phyloP scores from a whole-genome alignment of 2,329 filamentous ascomycete species.

The Diplodia seriata region DNA sequence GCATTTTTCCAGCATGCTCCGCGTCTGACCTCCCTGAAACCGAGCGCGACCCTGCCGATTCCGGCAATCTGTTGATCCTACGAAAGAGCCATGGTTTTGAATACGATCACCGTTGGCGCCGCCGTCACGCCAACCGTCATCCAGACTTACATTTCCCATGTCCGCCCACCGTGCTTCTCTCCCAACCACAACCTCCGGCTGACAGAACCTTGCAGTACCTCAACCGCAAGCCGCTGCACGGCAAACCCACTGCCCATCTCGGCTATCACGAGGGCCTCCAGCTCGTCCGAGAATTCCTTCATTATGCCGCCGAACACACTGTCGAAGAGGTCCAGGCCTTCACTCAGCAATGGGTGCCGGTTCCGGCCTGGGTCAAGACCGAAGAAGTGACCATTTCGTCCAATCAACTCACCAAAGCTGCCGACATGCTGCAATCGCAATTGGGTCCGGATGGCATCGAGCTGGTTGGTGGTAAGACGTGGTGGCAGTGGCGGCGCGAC shows the following conservation, averaged over 20 bases:
- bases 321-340: conserved; percentile 94
- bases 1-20: conserved; percentile 14
- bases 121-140: conserved; percentile 89
- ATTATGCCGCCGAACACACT: conserved; percentile 84
- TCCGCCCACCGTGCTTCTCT: conserved; percentile 54
- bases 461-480: conserved; percentile 82
- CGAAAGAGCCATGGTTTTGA: conserved; percentile 64
- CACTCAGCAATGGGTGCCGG: conserved; percentile 88
- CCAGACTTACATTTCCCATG: conserved; percentile 85
- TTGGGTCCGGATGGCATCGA: conserved; percentile 76
- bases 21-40: conserved; percentile 17
- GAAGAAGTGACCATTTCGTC: conserved; percentile 71
- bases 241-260: conserved; percentile 87
- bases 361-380: conserved; percentile 84
- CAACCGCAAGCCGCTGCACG: conserved; percentile 73
- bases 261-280: conserved; percentile 93
- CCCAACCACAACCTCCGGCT: conserved; percentile 1
- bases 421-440: conserved; percentile 71
- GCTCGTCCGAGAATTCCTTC: conserved; percentile 83
- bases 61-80: conserved; percentile 14
- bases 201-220: conserved; percentile 68
- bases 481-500: conserved; percentile 74
- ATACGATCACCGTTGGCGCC: conserved; percentile 79
- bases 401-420: conserved; percentile 66
- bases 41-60: conserved; percentile 9